These are phyloP conservation scores for Trichophyton schoenleinii DNA, from an alignment of 2,329 filamentous ascomycete genomes.

Conservation along the genomic window DNA sequence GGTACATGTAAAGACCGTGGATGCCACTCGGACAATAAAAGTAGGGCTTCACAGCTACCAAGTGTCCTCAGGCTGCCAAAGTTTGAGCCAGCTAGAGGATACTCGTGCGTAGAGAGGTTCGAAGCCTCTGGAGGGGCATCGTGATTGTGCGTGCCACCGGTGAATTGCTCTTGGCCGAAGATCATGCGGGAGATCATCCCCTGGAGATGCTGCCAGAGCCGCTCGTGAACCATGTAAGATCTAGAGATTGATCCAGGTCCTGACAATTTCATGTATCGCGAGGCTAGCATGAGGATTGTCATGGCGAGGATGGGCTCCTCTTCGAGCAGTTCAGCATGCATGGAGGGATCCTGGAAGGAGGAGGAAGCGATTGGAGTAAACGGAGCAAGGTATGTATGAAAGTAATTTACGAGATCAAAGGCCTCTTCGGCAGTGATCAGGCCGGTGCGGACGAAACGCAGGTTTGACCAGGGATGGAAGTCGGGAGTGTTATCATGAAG, in stretches of 20 bases:
- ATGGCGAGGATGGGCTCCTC: slow-evolving; percentile 81
- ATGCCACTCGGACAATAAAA: slow-evolving; percentile 47
- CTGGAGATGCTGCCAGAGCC: slow-evolving; percentile 76
- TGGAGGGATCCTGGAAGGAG: slow-evolving; percentile 62
- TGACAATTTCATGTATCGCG: slow-evolving; percentile 61
- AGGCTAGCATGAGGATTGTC: slow-evolving; percentile 75
- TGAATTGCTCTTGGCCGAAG: slow-evolving; percentile 87
- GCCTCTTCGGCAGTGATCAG: slow-evolving; percentile 85
- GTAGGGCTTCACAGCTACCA: slow-evolving; percentile 52
- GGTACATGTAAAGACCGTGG: slow-evolving; percentile 43
- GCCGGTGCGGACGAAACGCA: slow-evolving; percentile 76
- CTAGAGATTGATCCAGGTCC: slow-evolving; percentile 64
- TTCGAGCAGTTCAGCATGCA: slow-evolving; percentile 63
- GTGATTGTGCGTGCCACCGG: slow-evolving; percentile 58
- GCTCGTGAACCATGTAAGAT: slow-evolving; percentile 73
- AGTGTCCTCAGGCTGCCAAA: slow-evolving; percentile 63
- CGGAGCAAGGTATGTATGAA: slow-evolving; percentile 73
- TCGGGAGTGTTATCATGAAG: slow-evolving; percentile 36
- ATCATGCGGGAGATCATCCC: slow-evolving; percentile 83
- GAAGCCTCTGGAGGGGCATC: slow-evolving; percentile 38
- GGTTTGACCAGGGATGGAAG: slow-evolving; percentile 64
- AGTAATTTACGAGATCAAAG: slow-evolving; percentile 79
- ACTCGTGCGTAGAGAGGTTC: slow-evolving; percentile 27
- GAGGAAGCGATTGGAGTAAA: slow-evolving; percentile 80
- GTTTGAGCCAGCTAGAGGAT: slow-evolving; percentile 13